Conservation (phyloP, 2,329 filamentous ascomycete genomes). For the Cladophialophora carrionii region DNA sequence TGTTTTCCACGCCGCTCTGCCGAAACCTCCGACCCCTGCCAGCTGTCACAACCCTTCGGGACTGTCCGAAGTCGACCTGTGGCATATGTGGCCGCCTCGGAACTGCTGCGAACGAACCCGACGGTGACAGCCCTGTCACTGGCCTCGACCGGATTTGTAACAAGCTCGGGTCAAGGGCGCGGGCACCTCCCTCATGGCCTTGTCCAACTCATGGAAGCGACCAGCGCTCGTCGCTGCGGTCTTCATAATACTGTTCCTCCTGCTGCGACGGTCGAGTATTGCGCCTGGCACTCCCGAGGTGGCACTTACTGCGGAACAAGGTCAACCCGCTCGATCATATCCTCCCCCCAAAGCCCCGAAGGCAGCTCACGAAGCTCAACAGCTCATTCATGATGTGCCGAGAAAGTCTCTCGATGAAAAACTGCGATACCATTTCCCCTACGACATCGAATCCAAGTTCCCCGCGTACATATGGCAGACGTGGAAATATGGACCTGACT, state of each 20-base stretch:
- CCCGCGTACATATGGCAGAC: slow-evolving; percentile 99
- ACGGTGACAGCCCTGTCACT: background rate
- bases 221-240: slow-evolving; percentile 63
- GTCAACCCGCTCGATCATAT: slow-evolving; percentile 39
- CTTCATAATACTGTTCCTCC: slow-evolving; percentile 69
- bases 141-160: background rate
- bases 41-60: slow-evolving; percentile 1
- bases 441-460: slow-evolving; percentile 85
- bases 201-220: slow-evolving; percentile 20
- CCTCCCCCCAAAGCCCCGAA: slow-evolving; percentile 45
- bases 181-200: slow-evolving; percentile 2
- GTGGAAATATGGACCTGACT: slow-evolving; percentile 85
- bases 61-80: background rate
- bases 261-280: slow-evolving; percentile 66
- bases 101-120: background rate
- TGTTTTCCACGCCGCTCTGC: background rate
- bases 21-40: background rate
- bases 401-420: slow-evolving; percentile 75
- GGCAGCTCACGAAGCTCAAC: slow-evolving; percentile 55
- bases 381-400: slow-evolving; percentile 70
- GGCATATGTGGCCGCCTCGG: background rate
- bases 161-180: background rate
- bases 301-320: slow-evolving; percentile 40
- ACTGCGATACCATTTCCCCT: slow-evolving; percentile 90
- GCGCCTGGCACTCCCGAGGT: slow-evolving; percentile 52